Evolutionary conservation across 257 asterid genomes (phyloP).

Genomic region (Prunella vulgaris): DNA sequence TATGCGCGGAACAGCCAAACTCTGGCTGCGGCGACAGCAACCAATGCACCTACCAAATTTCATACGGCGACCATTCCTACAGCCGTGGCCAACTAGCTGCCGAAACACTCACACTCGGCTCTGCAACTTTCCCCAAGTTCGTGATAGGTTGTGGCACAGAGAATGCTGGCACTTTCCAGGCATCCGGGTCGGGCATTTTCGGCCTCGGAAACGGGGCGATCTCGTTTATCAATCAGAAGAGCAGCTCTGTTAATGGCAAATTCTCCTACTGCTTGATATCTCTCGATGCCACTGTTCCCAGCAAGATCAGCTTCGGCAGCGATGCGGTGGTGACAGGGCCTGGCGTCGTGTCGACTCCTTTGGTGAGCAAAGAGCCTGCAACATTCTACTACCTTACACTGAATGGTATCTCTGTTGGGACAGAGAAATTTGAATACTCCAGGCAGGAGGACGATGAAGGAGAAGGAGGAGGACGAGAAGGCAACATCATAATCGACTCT

Average conservation of each 20-base stretch:
- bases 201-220: background rate
- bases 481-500: background rate
- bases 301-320: slow-evolving; percentile 54
- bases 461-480: background rate
- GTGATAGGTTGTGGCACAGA: background rate
- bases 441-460: too few relatives aligned
- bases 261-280: background rate
- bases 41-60: background rate
- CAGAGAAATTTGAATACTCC: background rate
- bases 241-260: background rate
- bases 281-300: background rate
- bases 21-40: slow-evolving; percentile 41
- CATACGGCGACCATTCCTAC: background rate
- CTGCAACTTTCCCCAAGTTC: background rate
- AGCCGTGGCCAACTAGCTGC: background rate
- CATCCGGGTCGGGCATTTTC: background rate
- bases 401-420: background rate
- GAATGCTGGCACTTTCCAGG: slow-evolving; percentile 37
- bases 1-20: background rate
- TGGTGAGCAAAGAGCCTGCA: slow-evolving; percentile 23
- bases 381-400: background rate
- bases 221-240: background rate
- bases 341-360: slow-evolving; percentile 37
- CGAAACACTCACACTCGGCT: background rate
- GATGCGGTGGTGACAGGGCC: slow-evolving; percentile 28